Base-by-base conservation (phyloP, 148 eudicot species). In the Rhododendron vialii region DNA sequence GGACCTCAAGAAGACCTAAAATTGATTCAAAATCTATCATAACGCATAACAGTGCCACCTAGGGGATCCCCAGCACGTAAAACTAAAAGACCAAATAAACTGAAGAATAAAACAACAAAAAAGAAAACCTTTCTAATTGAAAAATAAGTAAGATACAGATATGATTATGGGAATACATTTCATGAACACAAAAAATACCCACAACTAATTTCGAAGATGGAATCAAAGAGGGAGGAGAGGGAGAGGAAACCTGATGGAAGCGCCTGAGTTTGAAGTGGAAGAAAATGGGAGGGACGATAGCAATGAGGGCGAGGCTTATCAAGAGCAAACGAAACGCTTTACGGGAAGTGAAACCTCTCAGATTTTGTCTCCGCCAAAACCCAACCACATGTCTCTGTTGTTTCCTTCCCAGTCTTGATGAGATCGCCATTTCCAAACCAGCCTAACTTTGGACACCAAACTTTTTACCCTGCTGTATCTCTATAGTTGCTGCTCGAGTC, bases 251-350 rank as follows among this genome's bases (percentile, higher is more conserved):
- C 94, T 91, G 89, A 30, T 84, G 88, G 74, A 91, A 89, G 78
- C 87, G 91, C 75, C 89, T 88, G 90, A 92, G 94, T n/a, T 79
- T 85, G 84, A 92, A 89, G 83, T 92, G 94, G 89, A 92, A 89
- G 89, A 81, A 92, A 83, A 92, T 69, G 51, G 94, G 94, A 57
- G 94, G 93, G 36, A 91, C 77, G 47, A 92, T 86, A 51, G 94
- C 92, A 41, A 95, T 82, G 28, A 93, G 1, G 4, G 89, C 89
- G 24, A 95, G 92, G 35, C 78, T 26, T 24, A 93, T 69, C 13
- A 95, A 82, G 12, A 94, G 85, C 13, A 87, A 78, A 63, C 91
- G 88, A 74, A 91, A 84, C 12, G 88, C 76, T 26, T 86, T 87
- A 53, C 86, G 78, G 55, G 89, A 85, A 83, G 88, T 36, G 45